These are phyloP conservation scores for Trichothecium roseum DNA, from an alignment of 2,329 filamentous ascomycete species.

Conservation along the genomic window DNA sequence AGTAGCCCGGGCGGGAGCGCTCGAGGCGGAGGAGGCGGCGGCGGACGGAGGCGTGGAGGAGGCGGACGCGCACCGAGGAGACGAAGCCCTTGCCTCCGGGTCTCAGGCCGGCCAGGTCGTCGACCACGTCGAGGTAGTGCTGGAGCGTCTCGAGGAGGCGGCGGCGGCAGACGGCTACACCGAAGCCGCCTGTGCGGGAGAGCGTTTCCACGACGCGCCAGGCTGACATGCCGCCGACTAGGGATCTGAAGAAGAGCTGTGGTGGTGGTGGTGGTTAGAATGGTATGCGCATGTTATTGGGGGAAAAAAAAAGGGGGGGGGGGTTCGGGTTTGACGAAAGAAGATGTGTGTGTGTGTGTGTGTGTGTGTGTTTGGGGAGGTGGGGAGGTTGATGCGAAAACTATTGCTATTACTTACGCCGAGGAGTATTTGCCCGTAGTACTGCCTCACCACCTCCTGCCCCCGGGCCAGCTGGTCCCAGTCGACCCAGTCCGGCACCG, in stretches of 20 bases:
- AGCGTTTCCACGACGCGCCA: slow-evolving; percentile 64
- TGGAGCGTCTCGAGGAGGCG: slow-evolving; percentile 62
- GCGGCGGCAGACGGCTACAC: slow-evolving; percentile 52
- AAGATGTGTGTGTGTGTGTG: background rate
- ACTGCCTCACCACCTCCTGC: slow-evolving; percentile 69
- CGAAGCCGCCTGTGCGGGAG: slow-evolving; percentile 64
- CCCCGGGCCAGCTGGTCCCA: slow-evolving; percentile 66
- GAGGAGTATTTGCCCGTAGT: slow-evolving; percentile 56
- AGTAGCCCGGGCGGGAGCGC: slow-evolving; percentile 45
- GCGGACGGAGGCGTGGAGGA: slow-evolving; percentile 55
- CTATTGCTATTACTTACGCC: slow-evolving; percentile 25
- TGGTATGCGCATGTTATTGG: background rate
- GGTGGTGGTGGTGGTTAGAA: background rate
- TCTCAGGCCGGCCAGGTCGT: slow-evolving; percentile 52
- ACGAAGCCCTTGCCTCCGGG: slow-evolving; percentile 52
- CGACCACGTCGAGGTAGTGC: slow-evolving; percentile 62
- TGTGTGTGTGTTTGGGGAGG: background rate
- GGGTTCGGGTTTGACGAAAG: background rate
- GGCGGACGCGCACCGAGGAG: slow-evolving; percentile 52
- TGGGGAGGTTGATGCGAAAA: background rate
- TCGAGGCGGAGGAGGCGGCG: slow-evolving; percentile 50
- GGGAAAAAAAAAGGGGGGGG: background rate
- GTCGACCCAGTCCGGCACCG: slow-evolving; percentile 64
- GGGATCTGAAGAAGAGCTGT: slow-evolving; percentile 49
- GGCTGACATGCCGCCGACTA: slow-evolving; percentile 64